Evolutionary conservation across 2,329 filamentous ascomycete species (phyloP).

Genomic region (Boeremia exigua): DNA sequence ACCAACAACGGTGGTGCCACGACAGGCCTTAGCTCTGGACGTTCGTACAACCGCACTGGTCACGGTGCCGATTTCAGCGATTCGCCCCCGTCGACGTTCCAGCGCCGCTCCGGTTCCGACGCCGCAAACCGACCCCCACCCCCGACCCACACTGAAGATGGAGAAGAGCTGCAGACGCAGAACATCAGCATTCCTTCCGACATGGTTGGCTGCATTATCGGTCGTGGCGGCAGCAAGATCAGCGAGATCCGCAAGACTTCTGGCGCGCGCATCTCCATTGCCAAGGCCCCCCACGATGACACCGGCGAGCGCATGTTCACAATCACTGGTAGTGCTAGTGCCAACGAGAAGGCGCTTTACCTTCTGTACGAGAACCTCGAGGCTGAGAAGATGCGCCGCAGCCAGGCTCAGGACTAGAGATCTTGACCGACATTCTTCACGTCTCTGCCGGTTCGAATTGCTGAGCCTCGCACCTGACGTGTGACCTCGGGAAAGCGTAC

Average conservation of each 20-base stretch:
- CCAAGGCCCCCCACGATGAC: conserved; percentile 95
- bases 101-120: conserved; percentile 83
- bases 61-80: conserved; percentile 98
- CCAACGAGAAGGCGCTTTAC: conserved; percentile 95
- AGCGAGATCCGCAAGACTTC: conserved; percentile 98
- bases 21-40: conserved; percentile 61
- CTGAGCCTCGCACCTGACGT: conserved; percentile 9
- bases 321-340: conserved; percentile 92
- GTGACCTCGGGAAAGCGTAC: conserved; percentile 1
- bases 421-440: conserved; percentile 4
- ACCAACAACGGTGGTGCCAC: conserved; percentile 60
- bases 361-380: conserved; percentile 98
- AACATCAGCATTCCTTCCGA: conserved; percentile 99
- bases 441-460: conserved; percentile 3
- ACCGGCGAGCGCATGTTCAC: conserved; percentile 99
- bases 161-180: conserved; percentile 96
- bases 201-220: conserved; percentile 99
- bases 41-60: conserved; percentile 85
- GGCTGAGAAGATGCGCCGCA: conserved; percentile 98
- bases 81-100: conserved; percentile 65
- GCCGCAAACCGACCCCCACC: conserved; percentile 75
- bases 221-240: conserved; percentile 93
- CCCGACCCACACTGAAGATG: conserved; percentile 91
- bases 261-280: conserved; percentile 95
- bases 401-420: conserved; percentile 65